Evolutionary conservation across 2,329 filamentous ascomycete genomes (phyloP), one percentile per base, ranked within the genome.

Genomic region (Cercospora brassicicola): DNA sequence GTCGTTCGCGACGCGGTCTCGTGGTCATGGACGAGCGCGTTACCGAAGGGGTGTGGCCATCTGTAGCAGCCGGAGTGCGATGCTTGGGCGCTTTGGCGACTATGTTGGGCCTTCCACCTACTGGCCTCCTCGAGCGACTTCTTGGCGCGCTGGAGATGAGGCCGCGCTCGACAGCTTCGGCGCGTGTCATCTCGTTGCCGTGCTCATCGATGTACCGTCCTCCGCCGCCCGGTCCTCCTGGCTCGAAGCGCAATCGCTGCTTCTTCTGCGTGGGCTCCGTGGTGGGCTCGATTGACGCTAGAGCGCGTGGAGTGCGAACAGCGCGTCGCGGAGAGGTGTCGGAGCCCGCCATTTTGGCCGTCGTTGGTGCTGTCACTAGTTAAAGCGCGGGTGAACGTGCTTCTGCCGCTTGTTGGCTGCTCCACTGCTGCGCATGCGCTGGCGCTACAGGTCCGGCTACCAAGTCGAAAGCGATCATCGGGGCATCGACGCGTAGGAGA

Each of bases 171-270:
- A 75, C 85, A 84, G 51, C 70, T 57, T 72, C 66, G 59, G 67
- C 59, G 64, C 67, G 66, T 26, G 85, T 85, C 51, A 85, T 86
- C 71, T 90, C 88, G 68, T 85, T 82, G 62, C 87, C 86, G 36
- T 92, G 88, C 65, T 90, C 85, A 73, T 96, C 92, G 39, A 95
- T 84, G 79, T 93, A 96, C 77, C 93, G 85, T 20, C 93, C 93
- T 67, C 93, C 93, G 56, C 93, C 93, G 45, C 92, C 93, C 67
- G 92, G 90, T 2, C 93, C 93, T 59, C 93, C 93, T 36, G 94
- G 92, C 59, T 96, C 87, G 81, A 97, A 97, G 80, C 80, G 82
- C 62, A 64, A n/a, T 69, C 80, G 79, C 75, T 79, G 79, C 79
- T 84, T 84, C 79, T 84, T 84, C 53, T 71, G 75, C 30, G 80